These are phyloP conservation scores for Dactylellina drechsleri DNA, from an alignment of 2,329 filamentous ascomycete species.

Conservation along the genomic window DNA sequence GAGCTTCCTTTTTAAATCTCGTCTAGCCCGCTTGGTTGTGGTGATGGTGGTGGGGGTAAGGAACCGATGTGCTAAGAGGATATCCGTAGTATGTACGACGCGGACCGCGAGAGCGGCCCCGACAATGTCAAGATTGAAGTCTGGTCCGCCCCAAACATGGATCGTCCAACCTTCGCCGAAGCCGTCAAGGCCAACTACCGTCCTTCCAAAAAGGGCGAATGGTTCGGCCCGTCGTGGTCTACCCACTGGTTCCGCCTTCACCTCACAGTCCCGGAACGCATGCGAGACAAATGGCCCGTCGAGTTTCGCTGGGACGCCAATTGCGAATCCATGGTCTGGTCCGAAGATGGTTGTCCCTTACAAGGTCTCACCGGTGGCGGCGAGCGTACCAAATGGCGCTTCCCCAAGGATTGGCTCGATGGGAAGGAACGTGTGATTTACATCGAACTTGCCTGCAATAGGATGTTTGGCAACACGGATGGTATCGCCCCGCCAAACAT, in stretches of 20 bases:
- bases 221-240: constrained; percentile 93
- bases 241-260: constrained; percentile 96
- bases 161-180: constrained; percentile 85
- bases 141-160: constrained; percentile 81
- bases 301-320: constrained; percentile 96
- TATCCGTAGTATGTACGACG: constrained; percentile 45
- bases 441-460: constrained; percentile 98
- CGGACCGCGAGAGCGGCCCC: constrained; percentile 69
- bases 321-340: constrained; percentile 95
- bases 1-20: constrained; percentile 18
- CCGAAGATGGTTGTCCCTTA: constrained; percentile 84
- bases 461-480: constrained; percentile 94
- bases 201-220: constrained; percentile 77
- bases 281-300: constrained; percentile 80
- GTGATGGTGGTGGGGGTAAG: background rate
- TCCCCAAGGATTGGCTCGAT: constrained; percentile 79
- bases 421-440: constrained; percentile 90
- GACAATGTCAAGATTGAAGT: constrained; percentile 85
- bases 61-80: background rate
- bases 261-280: constrained; percentile 77
- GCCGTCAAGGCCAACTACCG: constrained; percentile 76
- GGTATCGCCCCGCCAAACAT: constrained; percentile 90
- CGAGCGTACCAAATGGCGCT: constrained; percentile 89
- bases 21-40: too few relatives aligned
- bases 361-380: constrained; percentile 91